Percentiles rank a stretch among this genome's conserved stretches.
phyloP scores from a whole-genome alignment of 2,329 filamentous ascomycete genomes.

The Aspergillus carbonarius region DNA sequence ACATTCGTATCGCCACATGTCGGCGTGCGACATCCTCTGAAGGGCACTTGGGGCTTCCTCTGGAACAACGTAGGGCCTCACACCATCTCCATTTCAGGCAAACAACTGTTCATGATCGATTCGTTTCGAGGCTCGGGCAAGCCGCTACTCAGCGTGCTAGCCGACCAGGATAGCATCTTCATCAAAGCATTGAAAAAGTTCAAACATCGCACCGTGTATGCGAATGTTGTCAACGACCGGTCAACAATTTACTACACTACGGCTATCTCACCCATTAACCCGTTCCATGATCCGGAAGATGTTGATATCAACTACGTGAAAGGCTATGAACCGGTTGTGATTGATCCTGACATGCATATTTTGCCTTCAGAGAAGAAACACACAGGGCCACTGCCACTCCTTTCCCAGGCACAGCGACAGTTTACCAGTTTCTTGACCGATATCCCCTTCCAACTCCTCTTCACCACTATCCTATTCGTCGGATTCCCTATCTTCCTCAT shows the following conservation, averaged over 20 bases:
- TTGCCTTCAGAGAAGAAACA: constrained; percentile 28
- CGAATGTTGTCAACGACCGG: constrained; percentile 83
- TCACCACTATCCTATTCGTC: constrained; percentile 72
- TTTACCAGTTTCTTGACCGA: constrained; percentile 47
- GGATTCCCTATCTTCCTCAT: constrained; percentile 69
- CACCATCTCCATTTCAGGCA: constrained; percentile 77
- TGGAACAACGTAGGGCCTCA: constrained; percentile 84
- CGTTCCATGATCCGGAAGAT: constrained; percentile 66
- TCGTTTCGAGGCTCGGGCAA: constrained; percentile 78
- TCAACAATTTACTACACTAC: constrained; percentile 83
- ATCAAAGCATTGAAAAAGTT: constrained; percentile 75
- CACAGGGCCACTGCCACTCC: constrained; percentile 16
- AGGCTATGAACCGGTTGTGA: constrained; percentile 71
- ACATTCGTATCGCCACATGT: constrained; percentile 87
- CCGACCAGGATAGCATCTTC: constrained; percentile 83
- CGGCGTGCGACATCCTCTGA: constrained; percentile 69
- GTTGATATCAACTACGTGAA: constrained; percentile 71
- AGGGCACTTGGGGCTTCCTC: constrained; percentile 64
- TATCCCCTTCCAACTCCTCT: constrained; percentile 63
- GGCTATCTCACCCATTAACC: constrained; percentile 72
- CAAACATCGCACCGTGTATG: constrained; percentile 73
- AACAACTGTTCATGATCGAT: constrained; percentile 86
- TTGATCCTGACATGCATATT: constrained; percentile 54
- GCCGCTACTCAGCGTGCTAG: constrained; percentile 75
- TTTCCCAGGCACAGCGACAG: constrained; percentile 36